Evolutionary conservation across 805 yeast species (phyloP).

Genomic region (Yamadazyma nakazawae): DNA sequence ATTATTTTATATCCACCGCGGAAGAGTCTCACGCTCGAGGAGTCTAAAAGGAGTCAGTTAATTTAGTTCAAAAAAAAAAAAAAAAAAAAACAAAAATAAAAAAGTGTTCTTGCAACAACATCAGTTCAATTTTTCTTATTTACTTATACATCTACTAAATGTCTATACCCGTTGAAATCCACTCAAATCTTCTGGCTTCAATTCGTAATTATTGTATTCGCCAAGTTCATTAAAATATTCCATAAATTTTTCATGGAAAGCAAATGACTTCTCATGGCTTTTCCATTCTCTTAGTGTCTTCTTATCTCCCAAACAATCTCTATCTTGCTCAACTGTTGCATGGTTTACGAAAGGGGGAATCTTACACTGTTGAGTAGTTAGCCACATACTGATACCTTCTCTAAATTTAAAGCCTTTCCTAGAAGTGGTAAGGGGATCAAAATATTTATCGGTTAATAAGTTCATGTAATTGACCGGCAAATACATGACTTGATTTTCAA

Average conservation of each 20-base stretch:
- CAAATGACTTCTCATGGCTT: slow-evolving; percentile 1
- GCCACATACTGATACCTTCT: slow-evolving; percentile 12
- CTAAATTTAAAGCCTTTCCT: slow-evolving; percentile 9
- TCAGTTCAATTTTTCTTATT: too few species aligned
- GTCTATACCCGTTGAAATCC: background rate
- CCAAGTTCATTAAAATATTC: slow-evolving; percentile 7
- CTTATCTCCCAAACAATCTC: slow-evolving; percentile 11
- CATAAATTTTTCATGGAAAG: slow-evolving; percentile 9
- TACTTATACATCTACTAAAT: too few species aligned
- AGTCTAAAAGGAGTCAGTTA: slow-evolving; percentile 1
- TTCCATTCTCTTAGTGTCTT: slow-evolving; percentile 1
- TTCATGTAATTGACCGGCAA: slow-evolving; percentile 29
- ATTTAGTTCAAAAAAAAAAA: background rate
- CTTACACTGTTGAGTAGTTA: slow-evolving; percentile 9
- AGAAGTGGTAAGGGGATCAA: slow-evolving; percentile 12
- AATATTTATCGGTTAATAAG: slow-evolving; percentile 27
- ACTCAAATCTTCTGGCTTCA: slow-evolving; percentile 4
- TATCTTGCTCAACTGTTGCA: slow-evolving; percentile 10
- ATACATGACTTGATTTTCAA: slow-evolving; percentile 36
- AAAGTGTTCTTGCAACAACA: background rate
- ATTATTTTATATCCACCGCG: background rate
- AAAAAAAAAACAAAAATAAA: too few species aligned
- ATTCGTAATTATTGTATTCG: slow-evolving; percentile 2
- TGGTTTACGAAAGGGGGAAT: slow-evolving; percentile 2
- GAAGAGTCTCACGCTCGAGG: background rate